These are phyloP conservation scores for Verbena officinalis DNA, from an alignment of 257 asterid species.

Conservation along the genomic window DNA sequence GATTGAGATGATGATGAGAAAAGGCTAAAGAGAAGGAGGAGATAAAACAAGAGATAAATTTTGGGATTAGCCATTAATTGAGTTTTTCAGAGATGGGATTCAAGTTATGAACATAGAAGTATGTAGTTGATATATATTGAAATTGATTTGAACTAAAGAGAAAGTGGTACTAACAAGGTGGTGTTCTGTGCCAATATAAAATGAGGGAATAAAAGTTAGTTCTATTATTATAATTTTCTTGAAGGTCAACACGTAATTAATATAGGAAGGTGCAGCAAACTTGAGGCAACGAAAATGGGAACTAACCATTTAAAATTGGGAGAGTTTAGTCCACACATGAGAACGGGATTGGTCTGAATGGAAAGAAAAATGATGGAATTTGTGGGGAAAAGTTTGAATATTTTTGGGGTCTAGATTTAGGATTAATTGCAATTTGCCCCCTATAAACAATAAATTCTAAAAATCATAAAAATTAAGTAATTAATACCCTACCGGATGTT, in stretches of 20 bases:
- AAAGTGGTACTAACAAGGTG: neutral
- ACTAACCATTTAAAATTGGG: neutral
- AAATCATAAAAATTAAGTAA: no score
- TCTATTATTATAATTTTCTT: no score
- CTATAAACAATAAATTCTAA: no score
- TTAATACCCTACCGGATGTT: no score
- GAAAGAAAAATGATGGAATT: neutral
- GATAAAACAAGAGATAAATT: neutral
- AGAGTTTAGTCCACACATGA: conserved; percentile 7
- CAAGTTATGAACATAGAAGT: neutral
- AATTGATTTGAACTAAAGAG: neutral
- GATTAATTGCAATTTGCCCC: neutral
- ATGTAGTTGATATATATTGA: no score
- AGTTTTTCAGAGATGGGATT: neutral
- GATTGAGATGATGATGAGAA: conserved; percentile 30
- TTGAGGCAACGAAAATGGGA: conserved; percentile 20
- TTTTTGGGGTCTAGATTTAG: neutral
- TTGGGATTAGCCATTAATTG: conserved; percentile 32
- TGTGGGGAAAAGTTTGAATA: conserved; percentile 5
- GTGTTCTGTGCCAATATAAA: conserved; percentile 1
- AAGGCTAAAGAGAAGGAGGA: conserved; percentile 22
- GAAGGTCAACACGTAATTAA: conserved; percentile 12
- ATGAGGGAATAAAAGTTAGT: neutral
- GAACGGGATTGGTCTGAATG: neutral
- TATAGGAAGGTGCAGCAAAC: no score